Conservation (phyloP, 371 early-diverging fungal species). For the Nematocida parisii region DNA sequence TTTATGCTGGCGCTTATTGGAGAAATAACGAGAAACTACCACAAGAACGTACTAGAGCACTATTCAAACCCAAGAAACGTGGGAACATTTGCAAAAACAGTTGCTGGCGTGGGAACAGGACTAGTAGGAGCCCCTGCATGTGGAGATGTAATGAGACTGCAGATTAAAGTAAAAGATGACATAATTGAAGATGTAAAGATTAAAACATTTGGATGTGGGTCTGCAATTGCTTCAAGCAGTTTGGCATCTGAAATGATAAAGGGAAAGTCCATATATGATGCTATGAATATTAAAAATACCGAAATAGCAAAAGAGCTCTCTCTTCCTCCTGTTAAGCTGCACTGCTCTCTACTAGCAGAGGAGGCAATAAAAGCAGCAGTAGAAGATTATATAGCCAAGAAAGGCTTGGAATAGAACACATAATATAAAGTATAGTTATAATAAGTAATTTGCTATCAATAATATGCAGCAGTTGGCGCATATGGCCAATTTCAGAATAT, state of each 20-base stretch:
- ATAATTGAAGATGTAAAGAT: conserved; percentile 89
- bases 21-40: conserved; percentile 63
- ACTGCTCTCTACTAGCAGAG: conserved; percentile 96
- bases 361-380: conserved; percentile 95
- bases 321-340: conserved; percentile 93
- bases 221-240: conserved; percentile 88
- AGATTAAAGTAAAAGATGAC: conserved; percentile 85
- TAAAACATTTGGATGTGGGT: conserved; percentile 98
- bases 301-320: conserved; percentile 90
- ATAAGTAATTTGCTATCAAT: not conserved
- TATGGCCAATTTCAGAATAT: no score
- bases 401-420: conserved; percentile 23
- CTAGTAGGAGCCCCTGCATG: conserved; percentile 97
- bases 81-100: conserved; percentile 81
- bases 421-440: not conserved
- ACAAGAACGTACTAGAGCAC: conserved; percentile 78
- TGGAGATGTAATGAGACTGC: conserved; percentile 97
- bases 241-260: conserved; percentile 87
- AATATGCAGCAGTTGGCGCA: no score
- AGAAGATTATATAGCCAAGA: conserved; percentile 74
- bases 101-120: conserved; percentile 86
- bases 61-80: conserved; percentile 91
- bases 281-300: conserved; percentile 83
- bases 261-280: conserved; percentile 82
- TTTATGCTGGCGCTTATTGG: not conserved